Percentiles rank a stretch among this genome's conserved stretches.
Evolutionary conservation across 1,284 basidiomycete species (phyloP).

Genomic region (Ganoderma lingzhi): DNA sequence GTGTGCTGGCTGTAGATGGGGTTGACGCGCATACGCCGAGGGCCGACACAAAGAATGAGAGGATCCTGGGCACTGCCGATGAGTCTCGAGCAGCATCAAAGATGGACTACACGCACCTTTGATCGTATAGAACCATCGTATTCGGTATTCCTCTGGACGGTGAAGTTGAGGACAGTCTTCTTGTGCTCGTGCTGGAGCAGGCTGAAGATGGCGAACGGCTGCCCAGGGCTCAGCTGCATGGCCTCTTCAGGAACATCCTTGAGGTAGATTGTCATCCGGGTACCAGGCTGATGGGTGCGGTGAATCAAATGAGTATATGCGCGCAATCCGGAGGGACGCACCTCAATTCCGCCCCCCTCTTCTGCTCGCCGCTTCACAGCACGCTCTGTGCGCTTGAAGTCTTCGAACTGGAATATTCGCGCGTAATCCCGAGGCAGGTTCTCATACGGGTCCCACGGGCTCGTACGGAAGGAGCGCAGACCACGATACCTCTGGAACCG

Average conservation of each 20-base stretch:
- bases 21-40: conserved; percentile 84
- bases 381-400: conserved; percentile 88
- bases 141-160: conserved; percentile 95
- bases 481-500: conserved; percentile 96
- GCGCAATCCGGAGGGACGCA: conserved; percentile 44
- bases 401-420: conserved; percentile 96
- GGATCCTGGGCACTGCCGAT: conserved; percentile 62
- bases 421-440: conserved; percentile 96
- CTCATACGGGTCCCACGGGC: conserved; percentile 98
- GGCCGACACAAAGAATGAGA: conserved; percentile 89
- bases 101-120: conserved; percentile 51
- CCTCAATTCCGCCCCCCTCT: conserved; percentile 72
- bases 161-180: conserved; percentile 92
- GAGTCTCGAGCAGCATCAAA: too few relatives aligned
- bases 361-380: conserved; percentile 74
- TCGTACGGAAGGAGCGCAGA: conserved; percentile 92
- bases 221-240: conserved; percentile 39
- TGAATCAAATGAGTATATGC: not conserved
- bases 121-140: conserved; percentile 89
- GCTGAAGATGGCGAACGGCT: conserved; percentile 82
- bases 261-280: conserved; percentile 78
- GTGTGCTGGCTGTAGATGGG: conserved; percentile 95
- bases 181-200: conserved; percentile 97
- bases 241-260: conserved; percentile 75
- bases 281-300: conserved; percentile 68